Evolutionary conservation across 179 eudicot species (phyloP).

Genomic region (Heliamphora pulchella): DNA sequence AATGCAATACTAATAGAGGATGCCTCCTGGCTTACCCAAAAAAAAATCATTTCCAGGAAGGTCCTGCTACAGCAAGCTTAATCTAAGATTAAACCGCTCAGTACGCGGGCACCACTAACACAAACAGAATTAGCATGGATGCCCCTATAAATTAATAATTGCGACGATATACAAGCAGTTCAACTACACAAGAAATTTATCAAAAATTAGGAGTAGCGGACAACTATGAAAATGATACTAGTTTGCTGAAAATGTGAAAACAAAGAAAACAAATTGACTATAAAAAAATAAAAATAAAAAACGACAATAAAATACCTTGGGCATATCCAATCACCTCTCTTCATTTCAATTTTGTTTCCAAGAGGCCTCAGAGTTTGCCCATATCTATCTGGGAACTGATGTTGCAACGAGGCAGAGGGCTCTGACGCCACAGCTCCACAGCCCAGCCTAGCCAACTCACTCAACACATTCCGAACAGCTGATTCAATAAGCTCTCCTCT

Average conservation of each 20-base stretch:
- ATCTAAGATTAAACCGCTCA: not conserved
- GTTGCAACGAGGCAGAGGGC: slow-evolving; percentile 23
- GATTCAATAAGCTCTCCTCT: slow-evolving; percentile 49
- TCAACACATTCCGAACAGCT: slow-evolving; percentile 57
- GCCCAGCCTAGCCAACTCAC: slow-evolving; percentile 37
- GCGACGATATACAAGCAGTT: not conserved
- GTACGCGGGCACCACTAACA: not conserved
- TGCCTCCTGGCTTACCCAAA: not conserved
- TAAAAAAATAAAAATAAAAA: not conserved
- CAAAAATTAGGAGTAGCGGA: not conserved
- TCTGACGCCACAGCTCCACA: slow-evolving; percentile 23
- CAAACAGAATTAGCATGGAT: slow-evolving; percentile 1
- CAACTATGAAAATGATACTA: not conserved
- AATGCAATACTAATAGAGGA: not conserved
- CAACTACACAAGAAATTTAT: not conserved
- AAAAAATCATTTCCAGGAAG: not conserved
- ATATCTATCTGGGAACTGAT: slow-evolving; percentile 30
- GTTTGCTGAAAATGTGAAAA: not conserved
- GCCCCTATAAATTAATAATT: not conserved
- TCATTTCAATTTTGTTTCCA: slow-evolving; percentile 52
- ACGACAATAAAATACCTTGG: slow-evolving; percentile 42
- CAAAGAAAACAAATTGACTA: not conserved
- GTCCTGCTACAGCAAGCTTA: not conserved
- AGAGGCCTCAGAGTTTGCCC: slow-evolving; percentile 27
- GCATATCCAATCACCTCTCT: slow-evolving; percentile 91